Base-by-base conservation (phyloP, 2,329 filamentous ascomycete genomes). In the Trichothecium sympodiale region DNA sequence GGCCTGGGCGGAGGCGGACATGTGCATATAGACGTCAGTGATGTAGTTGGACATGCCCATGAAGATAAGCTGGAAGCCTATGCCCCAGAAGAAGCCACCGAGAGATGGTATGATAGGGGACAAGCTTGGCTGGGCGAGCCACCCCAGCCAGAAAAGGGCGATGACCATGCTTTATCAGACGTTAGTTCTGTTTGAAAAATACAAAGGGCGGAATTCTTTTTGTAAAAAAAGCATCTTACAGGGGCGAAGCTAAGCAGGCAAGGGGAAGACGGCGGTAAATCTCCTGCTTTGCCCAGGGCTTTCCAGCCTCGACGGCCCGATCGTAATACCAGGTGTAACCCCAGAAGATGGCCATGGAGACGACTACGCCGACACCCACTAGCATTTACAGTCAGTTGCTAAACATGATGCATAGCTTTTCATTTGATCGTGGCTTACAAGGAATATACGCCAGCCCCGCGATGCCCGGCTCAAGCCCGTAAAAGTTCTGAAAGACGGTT, bases 131-230 rank as follows among this genome's bases (percentile, higher is more conserved):
- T 58, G 65, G 34, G 71, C 67, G 1, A 72, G 73, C 72, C 72
- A 77, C 1, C 70, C 71, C 38, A 76, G 71, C 69, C 69, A 74
- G 51, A 76, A 74, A 4, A 76, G 56, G 13, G 69, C 67, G 29
- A 73, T 51, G 0, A 75, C 74, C 28, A 79, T 59, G n/a, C 55
- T 36, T 20, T 36, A 30, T 38, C 35, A 15, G 13, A 25, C 6
- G 15, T 9, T 12, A 16, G 8, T 23, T 25, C 20, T 10, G 20
- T 25, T 7, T 65, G 4, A 68, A 41, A 40, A 70, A 64, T 31
- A 58, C 61, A 5, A 67, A 62, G 3, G 67, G 65, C 3, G 74
- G 23, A 13, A 17, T 2, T 12, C 18, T 23, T 28, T 31, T n/a
- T n/a, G n/a, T n/a, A n/a, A n/a, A n/a, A n/a, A n/a, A n/a, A n/a